Conservation (phyloP, 1,284 basidiomycete genomes). For the Coniophora puteana region DNA sequence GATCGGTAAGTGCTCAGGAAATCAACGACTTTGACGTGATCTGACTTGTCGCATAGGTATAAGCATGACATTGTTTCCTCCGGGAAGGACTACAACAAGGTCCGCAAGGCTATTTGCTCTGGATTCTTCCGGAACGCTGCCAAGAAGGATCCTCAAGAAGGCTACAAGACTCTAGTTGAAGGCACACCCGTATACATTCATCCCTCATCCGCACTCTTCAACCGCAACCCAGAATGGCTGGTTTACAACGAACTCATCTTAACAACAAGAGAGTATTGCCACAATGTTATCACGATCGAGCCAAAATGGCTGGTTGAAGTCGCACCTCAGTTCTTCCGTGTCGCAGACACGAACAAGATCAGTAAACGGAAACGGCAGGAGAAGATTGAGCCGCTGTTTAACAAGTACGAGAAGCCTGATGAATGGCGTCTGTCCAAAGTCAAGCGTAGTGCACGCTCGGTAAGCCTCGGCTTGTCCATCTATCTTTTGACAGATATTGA, state of each 20-base stretch:
- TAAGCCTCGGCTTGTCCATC: slow-evolving; percentile 34
- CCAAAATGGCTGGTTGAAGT: slow-evolving; percentile 99
- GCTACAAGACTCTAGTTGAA: slow-evolving; percentile 98
- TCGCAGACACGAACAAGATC: slow-evolving; percentile 94
- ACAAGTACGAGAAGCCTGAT: slow-evolving; percentile 88
- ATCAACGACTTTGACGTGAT: neutral
- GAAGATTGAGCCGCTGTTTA: slow-evolving; percentile 92
- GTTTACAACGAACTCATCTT: slow-evolving; percentile 61
- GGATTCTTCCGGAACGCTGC: slow-evolving; percentile 96
- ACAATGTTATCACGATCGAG: slow-evolving; percentile 94
- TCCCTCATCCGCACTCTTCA: slow-evolving; percentile 96
- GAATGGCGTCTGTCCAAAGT: slow-evolving; percentile 89
- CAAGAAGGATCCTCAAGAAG: slow-evolving; percentile 92
- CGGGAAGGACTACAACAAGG: slow-evolving; percentile 89
- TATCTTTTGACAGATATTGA: slow-evolving; percentile 12
- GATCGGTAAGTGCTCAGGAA: slow-evolving; percentile 63
- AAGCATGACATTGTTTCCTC: slow-evolving; percentile 94
- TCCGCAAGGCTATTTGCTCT: slow-evolving; percentile 94
- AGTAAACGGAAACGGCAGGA: slow-evolving; percentile 96
- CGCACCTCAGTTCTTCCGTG: slow-evolving; percentile 96
- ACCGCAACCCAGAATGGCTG: slow-evolving; percentile 75
- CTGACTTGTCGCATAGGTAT: slow-evolving; percentile 51
- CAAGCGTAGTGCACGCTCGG: slow-evolving; percentile 83
- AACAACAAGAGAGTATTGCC: slow-evolving; percentile 87
- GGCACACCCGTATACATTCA: slow-evolving; percentile 98